A percentile compares a stretch with the other conserved stretches of the same genome.
phyloP scores from a whole-genome alignment of 78 protist species.

The Guillardia theta region DNA sequence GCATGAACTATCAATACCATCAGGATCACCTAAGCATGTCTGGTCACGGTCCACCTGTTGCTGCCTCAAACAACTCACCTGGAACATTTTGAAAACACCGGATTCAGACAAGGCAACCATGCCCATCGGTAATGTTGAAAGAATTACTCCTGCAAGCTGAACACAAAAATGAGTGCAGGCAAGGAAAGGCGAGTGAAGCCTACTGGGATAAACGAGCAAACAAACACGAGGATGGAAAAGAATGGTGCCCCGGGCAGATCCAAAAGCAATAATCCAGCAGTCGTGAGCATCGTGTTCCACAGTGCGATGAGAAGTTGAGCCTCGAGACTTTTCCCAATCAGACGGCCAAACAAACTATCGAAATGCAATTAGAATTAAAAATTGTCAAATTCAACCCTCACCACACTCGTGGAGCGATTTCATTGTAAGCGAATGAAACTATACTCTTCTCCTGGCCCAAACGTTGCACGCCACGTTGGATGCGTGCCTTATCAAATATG shows the following conservation, averaged over 20 bases:
- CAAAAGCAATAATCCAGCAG: not conserved
- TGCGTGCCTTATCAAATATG: not conserved
- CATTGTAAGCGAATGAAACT: not conserved
- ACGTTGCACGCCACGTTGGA: not conserved
- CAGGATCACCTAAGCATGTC: not conserved
- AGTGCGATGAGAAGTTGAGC: not conserved
- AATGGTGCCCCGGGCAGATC: not conserved
- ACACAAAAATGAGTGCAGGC: no score
- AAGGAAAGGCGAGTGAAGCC: no score
- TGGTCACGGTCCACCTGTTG: no score
- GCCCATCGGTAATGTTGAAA: not conserved
- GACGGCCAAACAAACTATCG: not conserved
- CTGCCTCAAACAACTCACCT: no score
- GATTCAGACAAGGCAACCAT: not conserved
- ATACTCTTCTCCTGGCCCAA: not conserved
- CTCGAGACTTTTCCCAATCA: not conserved
- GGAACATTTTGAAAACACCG: not conserved
- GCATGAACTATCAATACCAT: not conserved
- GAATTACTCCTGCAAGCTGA: not conserved
- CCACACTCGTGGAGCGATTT: not conserved
- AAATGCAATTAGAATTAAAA: no score
- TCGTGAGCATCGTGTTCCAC: not conserved
- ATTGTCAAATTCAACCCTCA: no score
- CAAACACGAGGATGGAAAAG: not conserved
- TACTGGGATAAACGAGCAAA: slow-evolving; percentile 12